Base-by-base conservation (phyloP, 345 rosid species). In the Adansonia digitata region DNA sequence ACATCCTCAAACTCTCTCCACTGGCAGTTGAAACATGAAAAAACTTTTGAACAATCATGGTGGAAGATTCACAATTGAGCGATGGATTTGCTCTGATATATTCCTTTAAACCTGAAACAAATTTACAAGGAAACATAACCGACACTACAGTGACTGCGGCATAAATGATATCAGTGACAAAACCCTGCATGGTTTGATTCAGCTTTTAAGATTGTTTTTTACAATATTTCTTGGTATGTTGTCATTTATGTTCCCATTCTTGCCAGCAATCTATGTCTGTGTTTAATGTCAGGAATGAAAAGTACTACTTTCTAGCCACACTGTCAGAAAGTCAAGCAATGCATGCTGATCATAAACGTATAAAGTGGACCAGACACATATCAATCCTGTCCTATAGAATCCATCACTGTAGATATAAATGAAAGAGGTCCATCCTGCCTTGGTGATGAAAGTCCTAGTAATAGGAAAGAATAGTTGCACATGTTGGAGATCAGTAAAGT, bases 81-180 rank as follows among this genome's bases (percentile, higher is more conserved):
- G 85, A 87, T 68, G 98, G 99, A 81, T 89, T 95, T 78, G 99
- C 99, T 82, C 90, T 92, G 55, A 95, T 82, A 80, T 88, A 95
- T 82, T 95, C 98, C 79, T 93, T 93, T 79, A 95, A 83, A 84
- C 98, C 99, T 93, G 89, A 77, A 81, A 78, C 71, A 75, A 43
- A 73, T 69, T 49, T 31, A 68, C 51, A 59, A 56, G 65, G 69
- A 71, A 48, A n/a, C 62, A 71, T n/a, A 34, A 42, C 34, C 37
- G 14, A 34, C 61, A 29, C 27, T 11, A 17, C 15, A 55, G 31
- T 71, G 34, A 34, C 31, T 0, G 26, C 17, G 35, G 1, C 37
- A 56, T 5, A 71, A 7, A 20, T 55, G 14, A 56, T 55, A 72
- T 9, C 59, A 69, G 27, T 34, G 37, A 69, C 43, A 48, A 49